Evolutionary conservation across 2,329 filamentous ascomycete genomes (phyloP), one percentile per base, ranked within the genome.

Genomic region (Cladosporium colombiae): DNA sequence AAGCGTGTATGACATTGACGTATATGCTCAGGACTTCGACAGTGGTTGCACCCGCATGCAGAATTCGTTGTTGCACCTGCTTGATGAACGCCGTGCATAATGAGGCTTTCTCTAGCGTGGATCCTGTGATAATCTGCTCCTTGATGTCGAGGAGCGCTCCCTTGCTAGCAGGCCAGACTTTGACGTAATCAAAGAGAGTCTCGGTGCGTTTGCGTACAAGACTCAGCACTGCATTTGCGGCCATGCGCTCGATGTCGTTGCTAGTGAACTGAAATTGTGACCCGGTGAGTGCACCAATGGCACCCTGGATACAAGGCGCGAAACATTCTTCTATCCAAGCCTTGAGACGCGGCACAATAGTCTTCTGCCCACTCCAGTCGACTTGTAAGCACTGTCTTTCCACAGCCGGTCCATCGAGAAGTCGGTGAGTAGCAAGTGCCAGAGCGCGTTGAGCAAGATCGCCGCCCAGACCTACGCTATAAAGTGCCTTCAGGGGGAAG

Each of bases 181-280:
- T 83, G 55, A 93, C 88, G 73, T 94, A 93, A 73, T 93, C 90
- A 72, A 93, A 94, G 11, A 95, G 81, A 73, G 92, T 88, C 8
- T 85, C 82, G 55, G 90, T 91, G 52, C 91, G 85, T 57, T 91
- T 81, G 21, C 86, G 84, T 2, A 90, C 91, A 18, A 94, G 82
- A 53, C 89, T 85, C 2, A 85, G 86, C 53, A 91, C 77, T 18
- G 89, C 89, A 71, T 90, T 88, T 49, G 90, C 86, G 73, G 89
- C 89, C 85, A 89, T 92, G 68, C 86, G 86, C 69, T 88, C 84
- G 50, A 90, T 81, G 67, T 91, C 75, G 37, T 65, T 65, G 11
- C 67, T 61, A 33, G 68, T 59, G 27, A 56, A 44, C 31, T 67
- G 56, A 25, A 59, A 60, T 7, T 29, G 6, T 2, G 74, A 77